Conservation (phyloP, 1,284 basidiomycete genomes). For the Flammula alnicola region DNA sequence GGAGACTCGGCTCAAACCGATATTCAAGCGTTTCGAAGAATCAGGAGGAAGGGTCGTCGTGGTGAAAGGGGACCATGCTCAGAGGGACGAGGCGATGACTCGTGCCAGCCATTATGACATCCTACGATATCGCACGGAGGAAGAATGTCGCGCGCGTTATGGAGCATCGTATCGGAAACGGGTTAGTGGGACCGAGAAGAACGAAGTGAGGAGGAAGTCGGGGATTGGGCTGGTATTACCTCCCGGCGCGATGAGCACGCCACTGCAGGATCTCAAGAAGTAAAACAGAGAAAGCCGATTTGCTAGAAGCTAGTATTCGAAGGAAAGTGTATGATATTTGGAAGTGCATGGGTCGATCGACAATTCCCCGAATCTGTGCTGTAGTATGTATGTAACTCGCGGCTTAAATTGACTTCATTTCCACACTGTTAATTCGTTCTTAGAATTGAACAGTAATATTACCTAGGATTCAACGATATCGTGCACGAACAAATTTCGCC, state of each 20-base stretch:
- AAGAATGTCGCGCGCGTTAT: conserved; percentile 18
- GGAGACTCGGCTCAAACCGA: conserved; percentile 9
- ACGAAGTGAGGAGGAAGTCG: conserved; percentile 23
- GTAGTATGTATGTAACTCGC: too few species aligned
- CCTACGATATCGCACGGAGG: conserved; percentile 23
- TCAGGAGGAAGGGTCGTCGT: conserved; percentile 16
- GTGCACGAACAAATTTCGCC: too few species aligned
- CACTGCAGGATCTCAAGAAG: too few species aligned
- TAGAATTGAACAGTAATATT: too few species aligned
- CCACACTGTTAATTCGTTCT: too few species aligned
- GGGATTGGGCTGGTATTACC: conserved; percentile 20
- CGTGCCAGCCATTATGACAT: conserved; percentile 27
- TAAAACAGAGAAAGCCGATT: too few species aligned
- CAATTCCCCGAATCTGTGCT: too few species aligned
- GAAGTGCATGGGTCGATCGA: too few species aligned
- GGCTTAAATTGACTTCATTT: too few species aligned
- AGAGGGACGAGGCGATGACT: conserved; percentile 26
- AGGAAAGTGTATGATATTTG: too few species aligned
- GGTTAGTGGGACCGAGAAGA: conserved; percentile 24
- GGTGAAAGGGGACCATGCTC: conserved; percentile 17
- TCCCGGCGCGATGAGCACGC: neutral
- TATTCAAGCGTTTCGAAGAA: conserved; percentile 16
- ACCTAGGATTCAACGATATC: too few species aligned
- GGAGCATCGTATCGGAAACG: conserved; percentile 15
- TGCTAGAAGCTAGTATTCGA: too few species aligned